Conservation (phyloP, 805 yeast species). For the Kuraishia piskuri region DNA sequence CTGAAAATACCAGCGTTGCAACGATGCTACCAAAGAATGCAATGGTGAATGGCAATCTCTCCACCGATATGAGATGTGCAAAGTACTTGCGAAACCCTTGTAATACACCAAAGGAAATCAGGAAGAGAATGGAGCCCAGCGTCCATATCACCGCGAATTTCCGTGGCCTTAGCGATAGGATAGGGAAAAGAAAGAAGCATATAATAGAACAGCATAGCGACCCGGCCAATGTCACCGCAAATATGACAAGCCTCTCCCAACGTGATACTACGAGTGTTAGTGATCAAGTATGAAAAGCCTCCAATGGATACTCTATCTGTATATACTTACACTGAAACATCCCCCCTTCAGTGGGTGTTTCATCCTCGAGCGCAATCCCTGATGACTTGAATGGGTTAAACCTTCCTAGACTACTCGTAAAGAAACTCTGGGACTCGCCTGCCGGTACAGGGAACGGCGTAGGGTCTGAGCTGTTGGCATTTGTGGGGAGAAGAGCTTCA, state of each 20-base stretch:
- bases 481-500: conserved; percentile 5
- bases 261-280: conserved; percentile 43
- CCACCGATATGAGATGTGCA: conserved; percentile 57
- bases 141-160: conserved; percentile 85
- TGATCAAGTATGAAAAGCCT: neutral
- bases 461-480: conserved; percentile 3
- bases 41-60: conserved; percentile 63
- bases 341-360: conserved; percentile 35
- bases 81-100: conserved; percentile 80
- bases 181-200: conserved; percentile 74
- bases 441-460: conserved; percentile 1
- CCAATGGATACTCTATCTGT: conserved; percentile 32
- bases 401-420: conserved; percentile 7
- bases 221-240: conserved; percentile 63
- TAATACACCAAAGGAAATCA: conserved; percentile 72
- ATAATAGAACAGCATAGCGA: conserved; percentile 64
- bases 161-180: conserved; percentile 71
- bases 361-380: conserved; percentile 5
- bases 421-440: conserved; percentile 7
- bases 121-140: conserved; percentile 74
- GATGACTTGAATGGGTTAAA: conserved; percentile 5
- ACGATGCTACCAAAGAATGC: conserved; percentile 68
- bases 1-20: conserved; percentile 62
- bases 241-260: conserved; percentile 70
- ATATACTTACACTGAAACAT: conserved; percentile 34